Evolutionary conservation across 2,329 filamentous ascomycete species (phyloP).

Genomic region (Tolypocladium endophyticum): DNA sequence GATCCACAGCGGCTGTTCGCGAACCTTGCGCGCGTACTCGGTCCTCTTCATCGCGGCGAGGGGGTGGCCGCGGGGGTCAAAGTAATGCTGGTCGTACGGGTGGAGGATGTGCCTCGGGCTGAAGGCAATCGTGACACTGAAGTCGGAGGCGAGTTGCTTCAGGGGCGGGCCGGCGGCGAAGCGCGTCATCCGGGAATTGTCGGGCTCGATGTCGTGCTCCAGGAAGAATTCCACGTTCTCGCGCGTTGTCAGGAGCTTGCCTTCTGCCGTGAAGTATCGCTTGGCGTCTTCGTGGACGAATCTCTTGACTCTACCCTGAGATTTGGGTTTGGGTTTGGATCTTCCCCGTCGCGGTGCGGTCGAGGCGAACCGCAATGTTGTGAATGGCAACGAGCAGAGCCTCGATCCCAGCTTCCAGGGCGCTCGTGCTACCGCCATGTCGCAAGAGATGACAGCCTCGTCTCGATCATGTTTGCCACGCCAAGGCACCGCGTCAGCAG

Average conservation of each 20-base stretch:
- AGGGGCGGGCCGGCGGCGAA: conserved; percentile 4
- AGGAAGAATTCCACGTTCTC: conserved; percentile 17
- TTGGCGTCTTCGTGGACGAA: conserved; percentile 11
- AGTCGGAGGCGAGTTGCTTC: conserved; percentile 6
- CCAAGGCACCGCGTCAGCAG: neutral
- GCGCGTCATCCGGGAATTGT: conserved; percentile 10
- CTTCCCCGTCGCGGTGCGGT: neutral
- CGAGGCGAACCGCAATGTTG: conserved; percentile 6
- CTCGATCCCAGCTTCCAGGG: neutral
- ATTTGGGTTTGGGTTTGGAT: conserved; percentile 1
- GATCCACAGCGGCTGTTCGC: conserved; percentile 21
- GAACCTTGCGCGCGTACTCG: conserved; percentile 14
- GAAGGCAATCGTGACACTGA: conserved; percentile 14
- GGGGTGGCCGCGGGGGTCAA: conserved; percentile 22
- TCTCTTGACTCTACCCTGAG: conserved; percentile 1
- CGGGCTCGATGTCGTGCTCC: conserved; percentile 11
- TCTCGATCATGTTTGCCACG: conserved; percentile 7
- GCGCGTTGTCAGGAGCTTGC: conserved; percentile 17
- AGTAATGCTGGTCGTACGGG: conserved; percentile 19
- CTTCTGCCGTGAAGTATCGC: conserved; percentile 10
- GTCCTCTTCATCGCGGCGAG: conserved; percentile 13
- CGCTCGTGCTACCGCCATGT: conserved; percentile 15
- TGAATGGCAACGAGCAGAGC: neutral
- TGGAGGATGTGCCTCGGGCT: conserved; percentile 19
- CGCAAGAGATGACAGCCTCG: conserved; percentile 1